phyloP scores from a whole-genome alignment of 208 protist genomes.

The Leishmania guyanensis region DNA sequence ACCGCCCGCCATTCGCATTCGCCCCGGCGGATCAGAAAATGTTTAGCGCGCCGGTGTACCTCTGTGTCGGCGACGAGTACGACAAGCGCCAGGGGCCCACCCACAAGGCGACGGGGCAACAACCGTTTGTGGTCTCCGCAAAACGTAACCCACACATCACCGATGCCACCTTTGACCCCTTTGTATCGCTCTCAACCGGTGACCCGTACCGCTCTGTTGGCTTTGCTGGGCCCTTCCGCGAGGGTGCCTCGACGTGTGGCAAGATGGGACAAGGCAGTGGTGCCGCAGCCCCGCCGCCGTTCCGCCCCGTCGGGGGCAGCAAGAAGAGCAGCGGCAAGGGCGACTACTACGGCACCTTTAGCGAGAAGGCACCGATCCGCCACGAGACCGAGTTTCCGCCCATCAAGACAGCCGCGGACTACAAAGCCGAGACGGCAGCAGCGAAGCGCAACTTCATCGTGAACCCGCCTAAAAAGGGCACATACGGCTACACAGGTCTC shows the following conservation, averaged over 20 bases:
- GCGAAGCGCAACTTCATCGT: slow-evolving; percentile 72
- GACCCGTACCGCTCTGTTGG: slow-evolving; percentile 67
- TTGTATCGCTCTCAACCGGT: slow-evolving; percentile 74
- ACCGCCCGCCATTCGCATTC: neutral
- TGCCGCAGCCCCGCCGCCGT: slow-evolving; percentile 36
- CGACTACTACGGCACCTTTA: slow-evolving; percentile 90
- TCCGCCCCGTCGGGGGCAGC: slow-evolving; percentile 53
- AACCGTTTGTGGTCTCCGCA: slow-evolving; percentile 72
- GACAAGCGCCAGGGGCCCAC: slow-evolving; percentile 60
- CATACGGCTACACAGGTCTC: slow-evolving; percentile 85
- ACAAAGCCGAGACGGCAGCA: slow-evolving; percentile 30
- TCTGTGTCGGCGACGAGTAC: slow-evolving; percentile 90
- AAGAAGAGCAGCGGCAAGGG: slow-evolving; percentile 87
- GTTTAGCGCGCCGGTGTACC: slow-evolving; percentile 82
- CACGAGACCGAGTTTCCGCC: slow-evolving; percentile 87
- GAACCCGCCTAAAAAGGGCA: slow-evolving; percentile 90
- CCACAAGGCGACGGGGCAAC: slow-evolving; percentile 20
- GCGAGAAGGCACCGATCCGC: slow-evolving; percentile 57
- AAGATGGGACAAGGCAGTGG: slow-evolving; percentile 1
- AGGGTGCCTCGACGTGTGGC: slow-evolving; percentile 5
- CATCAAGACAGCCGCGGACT: slow-evolving; percentile 34
- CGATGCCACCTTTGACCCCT: slow-evolving; percentile 70
- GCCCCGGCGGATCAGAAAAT: slow-evolving; percentile 20
- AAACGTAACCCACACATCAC: slow-evolving; percentile 76
- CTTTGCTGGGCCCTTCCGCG: slow-evolving; percentile 52